These are phyloP conservation scores for Obelidium mucronatum DNA, from an alignment of 192 early-diverging fungal species.

Conservation along the genomic window DNA sequence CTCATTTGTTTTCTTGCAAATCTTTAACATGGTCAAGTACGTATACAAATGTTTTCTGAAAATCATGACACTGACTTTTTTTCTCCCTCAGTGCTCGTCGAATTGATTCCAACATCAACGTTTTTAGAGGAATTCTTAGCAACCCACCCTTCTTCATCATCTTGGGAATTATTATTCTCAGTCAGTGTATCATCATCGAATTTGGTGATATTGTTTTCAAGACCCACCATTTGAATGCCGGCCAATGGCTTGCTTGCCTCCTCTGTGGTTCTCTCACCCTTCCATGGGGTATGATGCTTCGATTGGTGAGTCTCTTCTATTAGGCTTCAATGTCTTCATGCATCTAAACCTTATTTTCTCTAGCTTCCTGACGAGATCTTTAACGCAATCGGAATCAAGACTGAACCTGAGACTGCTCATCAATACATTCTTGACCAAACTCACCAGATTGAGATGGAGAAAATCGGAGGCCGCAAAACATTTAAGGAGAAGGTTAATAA, in stretches of 20 bases:
- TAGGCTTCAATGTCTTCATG: too few relatives aligned
- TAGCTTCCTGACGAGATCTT: conserved; percentile 12
- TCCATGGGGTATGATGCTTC: conserved; percentile 83
- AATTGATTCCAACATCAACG: conserved; percentile 38
- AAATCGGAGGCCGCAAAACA: too few relatives aligned
- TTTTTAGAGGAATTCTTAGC: conserved; percentile 37
- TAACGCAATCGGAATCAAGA: too few relatives aligned
- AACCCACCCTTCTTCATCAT: conserved; percentile 48
- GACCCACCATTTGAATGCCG: conserved; percentile 57
- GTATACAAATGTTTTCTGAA: conserved; percentile 78
- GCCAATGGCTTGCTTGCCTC: conserved; percentile 86
- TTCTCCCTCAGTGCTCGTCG: conserved; percentile 30
- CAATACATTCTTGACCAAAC: too few relatives aligned
- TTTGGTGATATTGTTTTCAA: conserved; percentile 43
- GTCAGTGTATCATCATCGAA: conserved; percentile 49
- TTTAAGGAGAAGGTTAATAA: too few relatives aligned
- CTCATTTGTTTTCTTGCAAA: conserved; percentile 88
- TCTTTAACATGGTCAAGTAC: conserved; percentile 88
- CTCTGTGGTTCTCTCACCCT: conserved; percentile 82
- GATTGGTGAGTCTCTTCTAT: conserved; percentile 65
- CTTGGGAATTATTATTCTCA: conserved; percentile 31
- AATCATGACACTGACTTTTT: conserved; percentile 47
- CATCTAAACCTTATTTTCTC: too few relatives aligned
- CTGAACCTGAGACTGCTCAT: too few relatives aligned
- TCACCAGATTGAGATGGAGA: too few relatives aligned